These are phyloP conservation scores for Acer saccharum DNA, from an alignment of 345 rosid genomes.

Conservation along the genomic window DNA sequence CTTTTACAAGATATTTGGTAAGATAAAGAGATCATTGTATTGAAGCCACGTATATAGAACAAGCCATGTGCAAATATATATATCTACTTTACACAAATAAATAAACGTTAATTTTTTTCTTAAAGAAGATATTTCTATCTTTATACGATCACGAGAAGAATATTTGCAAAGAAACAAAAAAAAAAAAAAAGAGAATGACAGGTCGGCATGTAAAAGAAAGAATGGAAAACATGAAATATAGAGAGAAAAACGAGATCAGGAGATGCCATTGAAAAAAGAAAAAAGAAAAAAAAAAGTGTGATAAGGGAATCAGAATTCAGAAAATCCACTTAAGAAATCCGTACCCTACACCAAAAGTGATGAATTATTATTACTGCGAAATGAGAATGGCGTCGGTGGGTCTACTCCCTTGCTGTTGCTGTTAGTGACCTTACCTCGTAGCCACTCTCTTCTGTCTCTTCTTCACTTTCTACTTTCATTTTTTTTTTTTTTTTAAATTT, in stretches of 20 bases:
- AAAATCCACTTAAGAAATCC: constrained; percentile 15
- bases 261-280: neutral
- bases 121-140: neutral
- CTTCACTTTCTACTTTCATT: neutral
- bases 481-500: no score
- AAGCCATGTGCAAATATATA: neutral
- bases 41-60: constrained; percentile 11
- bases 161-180: neutral
- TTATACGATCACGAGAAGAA: neutral
- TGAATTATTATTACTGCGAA: neutral
- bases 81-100: neutral
- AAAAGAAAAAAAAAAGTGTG: neutral
- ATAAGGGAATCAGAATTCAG: constrained; percentile 10
- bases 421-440: constrained; percentile 18
- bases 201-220: constrained; percentile 5
- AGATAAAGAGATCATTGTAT: neutral
- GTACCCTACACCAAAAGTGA: constrained; percentile 19
- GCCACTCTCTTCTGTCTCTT: constrained; percentile 1
- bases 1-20: neutral
- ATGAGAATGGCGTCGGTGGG: neutral
- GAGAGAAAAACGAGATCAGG: neutral
- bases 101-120: neutral
- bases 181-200: neutral
- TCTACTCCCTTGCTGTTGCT: neutral
- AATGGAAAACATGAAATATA: neutral